Conservation (phyloP, 2,329 filamentous ascomycete species). For the Epichloe aotearoae region DNA sequence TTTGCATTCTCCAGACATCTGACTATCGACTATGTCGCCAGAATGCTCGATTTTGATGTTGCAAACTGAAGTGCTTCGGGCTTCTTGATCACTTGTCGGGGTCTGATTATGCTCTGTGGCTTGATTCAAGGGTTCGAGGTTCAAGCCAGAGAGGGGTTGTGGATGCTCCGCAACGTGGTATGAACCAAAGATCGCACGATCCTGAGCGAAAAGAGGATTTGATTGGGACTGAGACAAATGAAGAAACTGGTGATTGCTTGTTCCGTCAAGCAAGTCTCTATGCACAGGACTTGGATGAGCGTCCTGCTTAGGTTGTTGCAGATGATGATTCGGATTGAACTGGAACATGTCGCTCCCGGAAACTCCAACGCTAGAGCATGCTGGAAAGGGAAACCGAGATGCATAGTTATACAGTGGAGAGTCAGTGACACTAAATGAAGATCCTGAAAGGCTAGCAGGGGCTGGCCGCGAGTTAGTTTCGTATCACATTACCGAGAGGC, state of each 20-base stretch:
- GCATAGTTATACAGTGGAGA: conserved; percentile 18
- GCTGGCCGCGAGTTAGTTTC: conserved; percentile 9
- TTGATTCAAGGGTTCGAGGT: conserved; percentile 19
- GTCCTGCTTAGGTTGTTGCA: conserved; percentile 16
- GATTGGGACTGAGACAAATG: conserved; percentile 16
- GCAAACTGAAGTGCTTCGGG: conserved; percentile 1
- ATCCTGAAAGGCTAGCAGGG: conserved; percentile 15
- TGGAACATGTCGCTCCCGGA: conserved; percentile 16
- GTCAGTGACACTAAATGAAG: conserved; percentile 18
- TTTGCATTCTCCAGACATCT: conserved; percentile 12
- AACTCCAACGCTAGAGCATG: conserved; percentile 12
- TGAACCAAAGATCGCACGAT: conserved; percentile 16
- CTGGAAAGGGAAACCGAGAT: conserved; percentile 16
- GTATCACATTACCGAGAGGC: neutral
- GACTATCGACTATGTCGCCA: conserved; percentile 13
- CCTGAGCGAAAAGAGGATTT: conserved; percentile 21
- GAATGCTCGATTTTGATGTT: conserved; percentile 15
- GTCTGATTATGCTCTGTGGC: conserved; percentile 8
- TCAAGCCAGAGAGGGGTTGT: conserved; percentile 13
- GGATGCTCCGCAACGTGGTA: conserved; percentile 12
- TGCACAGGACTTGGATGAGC: conserved; percentile 10
- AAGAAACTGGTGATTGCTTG: conserved; percentile 14
- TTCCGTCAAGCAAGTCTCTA: conserved; percentile 10
- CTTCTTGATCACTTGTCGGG: conserved; percentile 8
- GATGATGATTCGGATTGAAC: conserved; percentile 11